phyloP scores from a whole-genome alignment of 768 basidiomycete species.

The Tulasnella sp. region DNA sequence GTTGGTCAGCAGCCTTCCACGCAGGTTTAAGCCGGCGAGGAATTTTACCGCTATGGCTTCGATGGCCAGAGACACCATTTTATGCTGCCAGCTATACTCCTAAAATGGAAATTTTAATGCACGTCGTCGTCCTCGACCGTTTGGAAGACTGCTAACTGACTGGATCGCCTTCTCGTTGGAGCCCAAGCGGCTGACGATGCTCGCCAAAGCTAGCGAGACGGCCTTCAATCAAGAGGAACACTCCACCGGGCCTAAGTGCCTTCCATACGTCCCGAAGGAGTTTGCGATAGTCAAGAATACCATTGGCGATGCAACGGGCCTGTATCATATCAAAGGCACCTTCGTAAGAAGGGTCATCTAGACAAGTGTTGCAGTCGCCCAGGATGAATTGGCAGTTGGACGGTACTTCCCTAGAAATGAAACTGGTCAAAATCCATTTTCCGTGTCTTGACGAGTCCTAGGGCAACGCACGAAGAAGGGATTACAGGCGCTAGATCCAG shows the following conservation, averaged over 20 bases:
- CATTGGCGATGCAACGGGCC: slow-evolving; percentile 7
- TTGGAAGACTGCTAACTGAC: neutral
- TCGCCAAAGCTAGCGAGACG: slow-evolving; percentile 7
- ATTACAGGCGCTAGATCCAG: slow-evolving; percentile 12
- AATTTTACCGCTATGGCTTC: neutral
- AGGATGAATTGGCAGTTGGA: slow-evolving; percentile 27
- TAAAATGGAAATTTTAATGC: neutral
- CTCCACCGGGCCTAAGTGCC: slow-evolving; percentile 20
- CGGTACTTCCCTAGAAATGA: neutral
- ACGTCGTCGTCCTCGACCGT: no score
- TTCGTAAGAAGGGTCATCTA: neutral
- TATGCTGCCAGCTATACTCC: slow-evolving; percentile 1
- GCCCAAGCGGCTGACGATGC: neutral
- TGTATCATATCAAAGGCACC: slow-evolving; percentile 27
- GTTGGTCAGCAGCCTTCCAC: neutral
- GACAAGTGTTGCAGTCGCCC: slow-evolving; percentile 7
- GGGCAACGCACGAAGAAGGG: neutral
- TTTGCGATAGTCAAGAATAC: slow-evolving; percentile 25
- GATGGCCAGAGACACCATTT: neutral
- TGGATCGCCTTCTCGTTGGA: slow-evolving; percentile 17
- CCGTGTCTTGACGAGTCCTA: neutral
- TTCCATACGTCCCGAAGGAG: neutral
- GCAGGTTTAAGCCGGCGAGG: no score
- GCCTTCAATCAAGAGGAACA: slow-evolving; percentile 20
- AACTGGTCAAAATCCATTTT: neutral